A percentile compares a stretch with the other conserved stretches of the same genome.
These are phyloP conservation scores for Cenchrus americanus DNA, from an alignment of 176 grass and related monocot genomes.

Conservation along the genomic window DNA sequence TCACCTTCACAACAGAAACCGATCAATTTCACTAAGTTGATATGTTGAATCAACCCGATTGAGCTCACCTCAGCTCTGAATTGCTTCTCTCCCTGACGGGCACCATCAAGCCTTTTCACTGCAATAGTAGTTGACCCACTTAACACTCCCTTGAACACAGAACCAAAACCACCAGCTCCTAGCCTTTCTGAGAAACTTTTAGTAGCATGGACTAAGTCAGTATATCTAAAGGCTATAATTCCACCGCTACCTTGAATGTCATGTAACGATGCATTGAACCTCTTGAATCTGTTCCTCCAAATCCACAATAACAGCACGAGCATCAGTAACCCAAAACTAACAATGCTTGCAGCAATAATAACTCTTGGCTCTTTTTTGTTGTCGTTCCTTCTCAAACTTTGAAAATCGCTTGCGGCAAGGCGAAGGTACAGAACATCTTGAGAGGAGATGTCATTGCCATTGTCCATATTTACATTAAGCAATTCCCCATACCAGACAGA, in stretches of 20 bases:
- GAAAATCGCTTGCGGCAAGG: not conserved
- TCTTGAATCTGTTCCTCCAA: not conserved
- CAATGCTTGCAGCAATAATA: not conserved
- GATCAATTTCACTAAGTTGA: conserved; percentile 19
- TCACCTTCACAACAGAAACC: not conserved
- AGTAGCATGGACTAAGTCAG: not conserved
- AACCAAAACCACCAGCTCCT: conserved; percentile 14
- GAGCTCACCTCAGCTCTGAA: conserved; percentile 23
- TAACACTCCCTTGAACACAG: conserved; percentile 9
- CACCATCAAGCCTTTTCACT: conserved; percentile 5
- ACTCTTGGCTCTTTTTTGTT: not conserved
- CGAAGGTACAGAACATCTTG: conserved; percentile 24
- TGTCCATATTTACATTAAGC: not conserved
- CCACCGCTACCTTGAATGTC: not conserved
- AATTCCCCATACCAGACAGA: not conserved
- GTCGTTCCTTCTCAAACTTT: not conserved
- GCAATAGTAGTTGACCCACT: not conserved
- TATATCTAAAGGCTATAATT: not conserved
- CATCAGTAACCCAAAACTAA: not conserved
- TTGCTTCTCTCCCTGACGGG: conserved; percentile 7
- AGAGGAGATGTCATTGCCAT: not conserved
- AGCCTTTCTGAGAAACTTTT: not conserved
- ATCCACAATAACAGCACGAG: not conserved
- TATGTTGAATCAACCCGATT: conserved; percentile 1
- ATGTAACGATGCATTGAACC: not conserved